These are phyloP conservation scores for Microbotryum intermedium DNA, from an alignment of 1,284 basidiomycete species.

Conservation along the genomic window DNA sequence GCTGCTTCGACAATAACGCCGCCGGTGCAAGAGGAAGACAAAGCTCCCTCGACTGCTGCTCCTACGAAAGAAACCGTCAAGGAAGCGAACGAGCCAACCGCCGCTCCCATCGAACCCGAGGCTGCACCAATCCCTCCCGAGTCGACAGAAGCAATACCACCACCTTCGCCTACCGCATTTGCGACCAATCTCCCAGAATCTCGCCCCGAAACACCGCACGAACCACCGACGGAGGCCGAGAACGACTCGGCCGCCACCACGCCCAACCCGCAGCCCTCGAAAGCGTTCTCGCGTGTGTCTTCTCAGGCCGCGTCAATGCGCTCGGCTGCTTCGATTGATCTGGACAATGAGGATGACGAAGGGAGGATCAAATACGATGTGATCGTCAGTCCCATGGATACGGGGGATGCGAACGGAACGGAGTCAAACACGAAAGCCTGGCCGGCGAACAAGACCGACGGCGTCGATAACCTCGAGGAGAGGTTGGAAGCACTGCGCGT, in stretches of 20 bases:
- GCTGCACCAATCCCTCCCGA: not conserved
- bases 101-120: not conserved
- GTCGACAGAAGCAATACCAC: not conserved
- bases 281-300: not conserved
- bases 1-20: not conserved
- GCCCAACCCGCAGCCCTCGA: not conserved
- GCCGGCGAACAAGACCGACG: constrained; percentile 3
- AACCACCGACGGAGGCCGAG: not conserved
- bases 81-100: not conserved
- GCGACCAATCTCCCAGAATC: constrained; percentile 14
- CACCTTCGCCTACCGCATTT: not conserved
- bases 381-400: constrained; percentile 26
- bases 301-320: constrained; percentile 5
- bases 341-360: not conserved
- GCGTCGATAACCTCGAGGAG: constrained; percentile 1
- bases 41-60: not conserved
- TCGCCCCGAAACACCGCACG: not conserved
- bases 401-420: constrained; percentile 1
- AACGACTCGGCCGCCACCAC: not conserved
- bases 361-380: constrained; percentile 7
- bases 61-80: not conserved
- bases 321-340: not conserved
- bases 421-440: not conserved
- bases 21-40: not conserved
- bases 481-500: constrained; percentile 3